Evolutionary conservation across 176 grass and related monocot genomes (phyloP).

Genomic region (Hordeum vulgare): DNA sequence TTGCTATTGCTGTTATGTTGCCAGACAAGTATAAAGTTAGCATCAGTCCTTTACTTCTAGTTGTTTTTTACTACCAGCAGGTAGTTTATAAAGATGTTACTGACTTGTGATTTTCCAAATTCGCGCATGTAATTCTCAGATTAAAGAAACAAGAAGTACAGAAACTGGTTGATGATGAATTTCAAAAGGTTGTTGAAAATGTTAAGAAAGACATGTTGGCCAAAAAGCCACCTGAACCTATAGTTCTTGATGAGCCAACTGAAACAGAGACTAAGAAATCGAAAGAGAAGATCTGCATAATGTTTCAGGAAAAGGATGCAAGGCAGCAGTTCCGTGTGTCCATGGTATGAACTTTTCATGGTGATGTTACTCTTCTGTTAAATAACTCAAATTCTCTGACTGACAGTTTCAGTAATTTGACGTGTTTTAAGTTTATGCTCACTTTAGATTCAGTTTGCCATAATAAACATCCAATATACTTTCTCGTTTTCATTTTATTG

Average conservation of each 20-base stretch:
- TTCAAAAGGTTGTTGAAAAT: constrained; percentile 43
- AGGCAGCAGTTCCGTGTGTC: constrained; percentile 60
- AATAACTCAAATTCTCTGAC: not conserved
- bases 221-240: constrained; percentile 25
- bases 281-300: constrained; percentile 65
- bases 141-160: constrained; percentile 53
- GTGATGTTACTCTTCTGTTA: not conserved
- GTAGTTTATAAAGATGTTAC: not conserved
- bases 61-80: not conserved
- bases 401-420: constrained; percentile 3
- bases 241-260: constrained; percentile 36
- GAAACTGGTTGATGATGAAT: constrained; percentile 34
- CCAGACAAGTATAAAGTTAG: not conserved
- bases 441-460: not conserved
- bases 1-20: not conserved
- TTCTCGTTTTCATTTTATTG: not conserved
- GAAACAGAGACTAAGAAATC: constrained; percentile 34
- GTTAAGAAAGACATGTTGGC: constrained; percentile 26
- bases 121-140: constrained; percentile 32
- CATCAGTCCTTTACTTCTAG: not conserved
- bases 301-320: constrained; percentile 63
- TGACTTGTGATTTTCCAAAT: not conserved
- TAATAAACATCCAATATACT: not conserved
- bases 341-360: constrained; percentile 31
- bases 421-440: not conserved